phyloP scores from a whole-genome alignment of 768 basidiomycete species.

The Aureoboletus auriporus region DNA sequence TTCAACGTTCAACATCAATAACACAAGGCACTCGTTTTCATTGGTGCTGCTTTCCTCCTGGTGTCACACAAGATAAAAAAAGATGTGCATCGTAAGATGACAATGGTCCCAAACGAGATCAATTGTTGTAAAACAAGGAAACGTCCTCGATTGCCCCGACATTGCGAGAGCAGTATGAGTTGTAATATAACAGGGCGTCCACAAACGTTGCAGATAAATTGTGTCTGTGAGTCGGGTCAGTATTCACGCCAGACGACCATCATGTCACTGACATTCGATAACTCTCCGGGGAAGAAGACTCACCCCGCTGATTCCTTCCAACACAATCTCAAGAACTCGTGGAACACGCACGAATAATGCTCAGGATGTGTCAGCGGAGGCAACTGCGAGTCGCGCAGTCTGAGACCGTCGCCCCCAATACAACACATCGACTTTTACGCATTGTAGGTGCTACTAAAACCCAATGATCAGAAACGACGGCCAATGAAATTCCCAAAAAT shows the following conservation, averaged over 20 bases:
- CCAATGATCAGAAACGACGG: slow-evolving; percentile 7
- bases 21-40: too few species aligned
- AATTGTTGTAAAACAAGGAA: too few species aligned
- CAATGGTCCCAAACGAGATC: too few species aligned
- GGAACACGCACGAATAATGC: slow-evolving; percentile 62
- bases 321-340: slow-evolving; percentile 67
- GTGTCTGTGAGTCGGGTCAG: slow-evolving; percentile 37
- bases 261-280: slow-evolving; percentile 49
- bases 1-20: too few species aligned
- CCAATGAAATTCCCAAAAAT: too few species aligned
- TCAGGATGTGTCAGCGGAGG: slow-evolving; percentile 59
- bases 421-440: slow-evolving; percentile 76
- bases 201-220: slow-evolving; percentile 65
- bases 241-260: background rate
- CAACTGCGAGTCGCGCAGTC: slow-evolving; percentile 53
- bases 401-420: slow-evolving; percentile 76
- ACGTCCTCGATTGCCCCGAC: slow-evolving; percentile 60
- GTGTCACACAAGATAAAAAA: too few species aligned
- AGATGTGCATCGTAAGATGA: too few species aligned
- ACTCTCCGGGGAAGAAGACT: slow-evolving; percentile 49
- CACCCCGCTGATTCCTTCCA: slow-evolving; percentile 55
- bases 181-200: slow-evolving; percentile 67
- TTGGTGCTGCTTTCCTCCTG: too few species aligned
- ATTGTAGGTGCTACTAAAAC: slow-evolving; percentile 59
- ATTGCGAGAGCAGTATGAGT: slow-evolving; percentile 50